Base-by-base conservation (phyloP, 75 land plant genomes). In the Sequoiadendron giganteum region DNA sequence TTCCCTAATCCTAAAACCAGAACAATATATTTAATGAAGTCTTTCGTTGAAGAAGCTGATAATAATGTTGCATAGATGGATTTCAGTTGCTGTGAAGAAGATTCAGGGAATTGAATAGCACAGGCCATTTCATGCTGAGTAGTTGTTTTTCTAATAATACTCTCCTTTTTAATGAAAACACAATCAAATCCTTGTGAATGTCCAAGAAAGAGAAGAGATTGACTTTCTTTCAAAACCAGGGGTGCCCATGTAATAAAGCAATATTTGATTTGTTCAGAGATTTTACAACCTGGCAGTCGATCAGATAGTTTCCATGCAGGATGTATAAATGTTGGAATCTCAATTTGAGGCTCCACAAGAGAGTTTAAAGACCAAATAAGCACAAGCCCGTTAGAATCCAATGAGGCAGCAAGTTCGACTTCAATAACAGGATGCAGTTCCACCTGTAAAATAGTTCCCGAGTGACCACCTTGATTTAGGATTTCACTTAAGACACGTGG, bases 201-300 rank as follows among this genome's bases (percentile, higher is more conserved):
- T 54, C 94, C 94, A 82, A 94, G 75, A 73, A 91, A 87, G 21
- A 96, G 90, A 85, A 97, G 92, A 89, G 94, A 32, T 40, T 30
- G 84, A 3, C 90, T 90, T 38, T 88, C 90, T 75, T 87, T 85
- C 39, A 93, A 86, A 36, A 91, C 21, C 89, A 91, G 85, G 83
- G 99, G 99, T 45, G 92, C 95, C 99, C 99, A 97, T 5, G 88
- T 84, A 87, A 97, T 83, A 52, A 87, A 84, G 43, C 92, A 85
- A 83, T 91, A 95, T 84, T 83, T 88, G 14, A 42, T 25, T 85
- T 48, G 78, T 32, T 18, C 39, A 3, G 88, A 91, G 11, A 76
- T 56, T 80, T 54, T 85, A 73, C 40, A 70, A 65, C 80, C 39
- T 56, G n/a, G 14, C 61, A 93, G 49, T 86, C 75, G 88, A 86